These are phyloP conservation scores for Kwoniella shandongensis DNA, from an alignment of 768 basidiomycete species.

Conservation along the genomic window DNA sequence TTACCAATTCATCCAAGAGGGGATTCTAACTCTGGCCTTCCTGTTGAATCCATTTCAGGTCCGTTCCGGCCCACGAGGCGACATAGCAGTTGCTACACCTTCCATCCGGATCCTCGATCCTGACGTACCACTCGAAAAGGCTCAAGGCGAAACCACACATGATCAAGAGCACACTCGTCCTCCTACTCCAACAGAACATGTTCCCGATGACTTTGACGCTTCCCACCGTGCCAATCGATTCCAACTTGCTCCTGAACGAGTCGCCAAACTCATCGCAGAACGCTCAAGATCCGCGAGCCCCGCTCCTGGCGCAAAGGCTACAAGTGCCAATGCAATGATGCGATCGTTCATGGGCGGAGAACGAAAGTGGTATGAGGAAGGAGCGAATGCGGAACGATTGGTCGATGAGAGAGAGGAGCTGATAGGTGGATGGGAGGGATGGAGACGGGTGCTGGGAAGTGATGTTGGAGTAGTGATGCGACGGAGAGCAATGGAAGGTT, in stretches of 20 bases:
- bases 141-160: neutral
- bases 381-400: slow-evolving; percentile 7
- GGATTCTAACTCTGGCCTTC: too few relatives aligned
- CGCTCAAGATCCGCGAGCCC: slow-evolving; percentile 19
- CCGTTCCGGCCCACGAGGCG: slow-evolving; percentile 26
- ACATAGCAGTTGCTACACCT: slow-evolving; percentile 19
- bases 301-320: neutral
- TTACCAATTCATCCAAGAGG: too few relatives aligned
- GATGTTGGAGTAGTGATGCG: slow-evolving; percentile 47
- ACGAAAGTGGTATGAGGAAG: slow-evolving; percentile 17
- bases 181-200: slow-evolving; percentile 5
- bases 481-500: slow-evolving; percentile 44
- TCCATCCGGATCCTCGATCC: slow-evolving; percentile 12
- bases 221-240: slow-evolving; percentile 30
- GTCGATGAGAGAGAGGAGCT: slow-evolving; percentile 27
- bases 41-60: slow-evolving; percentile 18
- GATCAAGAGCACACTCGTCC: slow-evolving; percentile 1
- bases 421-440: slow-evolving; percentile 20
- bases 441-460: slow-evolving; percentile 25
- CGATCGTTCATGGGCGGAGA: slow-evolving; percentile 5
- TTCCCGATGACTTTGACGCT: slow-evolving; percentile 4
- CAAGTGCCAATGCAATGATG: neutral
- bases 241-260: slow-evolving; percentile 30
- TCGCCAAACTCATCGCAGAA: slow-evolving; percentile 18
- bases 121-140: slow-evolving; percentile 9